Conservation (phyloP, 306 rosid species). For the Cyamopsis tetragonoloba region DNA sequence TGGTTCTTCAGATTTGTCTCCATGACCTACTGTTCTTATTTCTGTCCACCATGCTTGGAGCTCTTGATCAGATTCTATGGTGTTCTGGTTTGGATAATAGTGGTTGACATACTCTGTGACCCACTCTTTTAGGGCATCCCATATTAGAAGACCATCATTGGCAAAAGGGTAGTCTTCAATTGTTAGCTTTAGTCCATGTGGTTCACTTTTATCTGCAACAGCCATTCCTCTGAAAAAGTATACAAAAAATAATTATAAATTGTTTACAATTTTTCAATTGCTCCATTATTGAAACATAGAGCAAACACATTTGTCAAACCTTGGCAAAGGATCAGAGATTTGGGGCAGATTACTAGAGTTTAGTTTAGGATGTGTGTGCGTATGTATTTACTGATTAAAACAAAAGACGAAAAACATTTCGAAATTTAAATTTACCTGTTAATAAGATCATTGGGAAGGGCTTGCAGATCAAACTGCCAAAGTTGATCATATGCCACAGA, state of each 20-base stretch:
- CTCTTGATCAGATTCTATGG: slow-evolving; percentile 34
- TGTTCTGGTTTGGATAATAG: slow-evolving; percentile 33
- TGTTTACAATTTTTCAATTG: no score
- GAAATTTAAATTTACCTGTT: slow-evolving; percentile 29
- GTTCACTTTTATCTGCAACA: slow-evolving; percentile 29
- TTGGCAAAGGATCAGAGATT: no score
- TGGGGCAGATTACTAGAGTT: no score
- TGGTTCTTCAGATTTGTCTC: slow-evolving; percentile 39
- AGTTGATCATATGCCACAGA: slow-evolving; percentile 36
- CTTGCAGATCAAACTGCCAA: slow-evolving; percentile 43
- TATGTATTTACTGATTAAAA: no score
- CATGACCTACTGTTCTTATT: slow-evolving; percentile 34
- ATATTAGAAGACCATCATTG: slow-evolving; percentile 45
- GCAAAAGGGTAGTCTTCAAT: slow-evolving; percentile 55
- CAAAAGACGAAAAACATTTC: no score
- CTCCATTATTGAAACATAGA: no score
- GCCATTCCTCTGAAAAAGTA: slow-evolving; percentile 40
- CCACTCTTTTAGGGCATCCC: slow-evolving; percentile 46
- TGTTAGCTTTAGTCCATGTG: slow-evolving; percentile 43
- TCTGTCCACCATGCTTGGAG: slow-evolving; percentile 57
- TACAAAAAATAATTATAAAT: no score
- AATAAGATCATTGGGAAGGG: slow-evolving; percentile 43
- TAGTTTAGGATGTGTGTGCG: no score
- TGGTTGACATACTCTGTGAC: slow-evolving; percentile 42
- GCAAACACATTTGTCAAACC: no score